These are phyloP conservation scores for Colletotrichum scovillei DNA, from an alignment of 2,329 filamentous ascomycete species.

Conservation along the genomic window DNA sequence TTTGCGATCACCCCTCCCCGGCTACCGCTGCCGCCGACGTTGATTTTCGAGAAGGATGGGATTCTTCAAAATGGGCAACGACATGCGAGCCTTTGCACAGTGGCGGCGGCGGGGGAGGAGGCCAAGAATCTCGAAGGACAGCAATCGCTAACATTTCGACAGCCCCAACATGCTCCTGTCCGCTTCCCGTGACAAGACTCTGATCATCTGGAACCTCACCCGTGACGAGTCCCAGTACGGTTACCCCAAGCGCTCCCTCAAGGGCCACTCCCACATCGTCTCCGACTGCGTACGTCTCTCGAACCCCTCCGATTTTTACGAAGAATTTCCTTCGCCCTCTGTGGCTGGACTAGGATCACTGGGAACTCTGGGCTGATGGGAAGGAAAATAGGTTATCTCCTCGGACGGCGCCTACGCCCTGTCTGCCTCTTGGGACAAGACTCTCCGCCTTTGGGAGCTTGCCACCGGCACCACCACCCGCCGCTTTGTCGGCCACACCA, in stretches of 20 bases:
- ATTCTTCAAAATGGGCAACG: slow-evolving; percentile 29
- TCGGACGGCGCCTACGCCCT: slow-evolving; percentile 99
- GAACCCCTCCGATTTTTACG: slow-evolving; percentile 22
- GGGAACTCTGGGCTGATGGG: slow-evolving; percentile 48
- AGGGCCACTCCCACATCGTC: slow-evolving; percentile 99
- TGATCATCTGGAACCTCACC: slow-evolving; percentile 99
- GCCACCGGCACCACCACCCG: slow-evolving; percentile 96
- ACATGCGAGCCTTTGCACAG: background rate
- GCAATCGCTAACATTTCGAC: slow-evolving; percentile 44
- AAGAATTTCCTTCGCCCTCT: background rate
- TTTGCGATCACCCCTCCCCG: background rate
- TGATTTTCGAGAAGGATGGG: background rate
- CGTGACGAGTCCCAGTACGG: slow-evolving; percentile 98
- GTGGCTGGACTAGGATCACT: background rate
- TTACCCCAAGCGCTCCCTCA: slow-evolving; percentile 98
- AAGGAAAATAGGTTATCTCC: slow-evolving; percentile 84
- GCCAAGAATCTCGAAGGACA: background rate
- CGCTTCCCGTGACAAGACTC: slow-evolving; percentile 95
- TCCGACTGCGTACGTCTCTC: slow-evolving; percentile 93
- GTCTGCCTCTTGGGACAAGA: slow-evolving; percentile 99
- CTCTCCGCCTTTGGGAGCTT: slow-evolving; percentile 99
- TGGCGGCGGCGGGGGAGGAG: slow-evolving; percentile 32
- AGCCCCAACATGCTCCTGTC: slow-evolving; percentile 99
- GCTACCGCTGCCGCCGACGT: background rate
- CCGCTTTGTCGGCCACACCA: slow-evolving; percentile 98